A percentile compares a stretch with the other conserved stretches of the same genome.
Conservation (phyloP, 768 basidiomycete species). For the Fibroporia radiculosa region DNA sequence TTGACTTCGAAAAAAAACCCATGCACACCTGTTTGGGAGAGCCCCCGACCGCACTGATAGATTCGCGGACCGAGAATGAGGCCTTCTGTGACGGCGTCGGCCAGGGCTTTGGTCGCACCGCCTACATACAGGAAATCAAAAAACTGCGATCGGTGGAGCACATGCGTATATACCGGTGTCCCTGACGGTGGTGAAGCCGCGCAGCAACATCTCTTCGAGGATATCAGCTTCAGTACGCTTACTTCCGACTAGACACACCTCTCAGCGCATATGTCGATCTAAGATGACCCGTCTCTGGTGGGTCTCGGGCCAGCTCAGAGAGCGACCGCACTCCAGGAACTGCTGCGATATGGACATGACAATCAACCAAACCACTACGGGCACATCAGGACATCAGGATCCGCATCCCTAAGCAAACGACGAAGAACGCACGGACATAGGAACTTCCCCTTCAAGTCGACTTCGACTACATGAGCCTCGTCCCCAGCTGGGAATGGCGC, state of each 20-base stretch:
- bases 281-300: constrained; percentile 27
- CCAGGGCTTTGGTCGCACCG: constrained; percentile 31
- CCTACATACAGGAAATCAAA: constrained; percentile 6
- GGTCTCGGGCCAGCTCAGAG: constrained; percentile 25
- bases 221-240: not conserved
- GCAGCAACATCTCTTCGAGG: constrained; percentile 27
- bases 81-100: constrained; percentile 31
- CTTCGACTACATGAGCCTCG: constrained; percentile 8
- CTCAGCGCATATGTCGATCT: constrained; percentile 31
- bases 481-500: not conserved
- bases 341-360: constrained; percentile 36
- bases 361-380: constrained; percentile 33
- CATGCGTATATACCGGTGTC: constrained; percentile 22
- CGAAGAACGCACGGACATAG: constrained; percentile 28
- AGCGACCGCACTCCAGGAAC: constrained; percentile 32
- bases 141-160: not conserved
- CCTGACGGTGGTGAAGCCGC: constrained; percentile 34
- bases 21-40: constrained; percentile 30
- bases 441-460: constrained; percentile 29
- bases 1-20: not conserved
- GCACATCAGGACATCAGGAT: not conserved
- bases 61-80: constrained; percentile 30
- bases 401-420: not conserved
- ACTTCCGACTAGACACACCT: constrained; percentile 11
- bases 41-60: constrained; percentile 31